phyloP scores from a whole-genome alignment of 2,329 filamentous ascomycete genomes.

The Ophiocordyceps camponoti-floridani region DNA sequence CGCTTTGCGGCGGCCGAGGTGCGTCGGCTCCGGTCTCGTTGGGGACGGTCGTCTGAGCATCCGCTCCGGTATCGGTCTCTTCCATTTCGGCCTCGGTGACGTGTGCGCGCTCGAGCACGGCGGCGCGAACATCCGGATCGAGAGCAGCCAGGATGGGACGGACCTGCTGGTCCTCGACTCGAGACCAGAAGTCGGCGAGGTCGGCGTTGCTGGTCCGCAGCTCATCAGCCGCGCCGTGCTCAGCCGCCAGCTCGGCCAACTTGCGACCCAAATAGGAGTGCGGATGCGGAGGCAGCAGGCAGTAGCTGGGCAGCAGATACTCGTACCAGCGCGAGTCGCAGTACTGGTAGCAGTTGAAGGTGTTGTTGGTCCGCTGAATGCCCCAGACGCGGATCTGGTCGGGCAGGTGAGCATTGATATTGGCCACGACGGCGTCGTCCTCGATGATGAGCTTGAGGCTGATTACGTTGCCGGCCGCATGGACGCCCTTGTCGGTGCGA shows the following conservation, averaged over 20 bases:
- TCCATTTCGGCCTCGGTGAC: background rate
- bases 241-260: constrained; percentile 58
- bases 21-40: constrained; percentile 7
- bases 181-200: constrained; percentile 64
- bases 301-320: constrained; percentile 87
- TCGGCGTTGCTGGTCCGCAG: constrained; percentile 56
- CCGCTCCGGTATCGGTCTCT: constrained; percentile 1
- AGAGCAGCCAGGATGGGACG: constrained; percentile 48
- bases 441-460: constrained; percentile 93
- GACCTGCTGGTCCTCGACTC: constrained; percentile 65
- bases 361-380: constrained; percentile 72
- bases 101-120: constrained; percentile 45
- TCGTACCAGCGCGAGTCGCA: constrained; percentile 96
- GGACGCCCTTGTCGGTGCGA: constrained; percentile 91
- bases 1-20: constrained; percentile 9
- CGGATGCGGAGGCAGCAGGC: constrained; percentile 80
- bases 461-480: constrained; percentile 88
- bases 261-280: constrained; percentile 72
- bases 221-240: constrained; percentile 52
- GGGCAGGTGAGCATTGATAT: constrained; percentile 74
- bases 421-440: constrained; percentile 69
- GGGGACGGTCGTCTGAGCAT: constrained; percentile 4
- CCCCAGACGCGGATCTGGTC: constrained; percentile 92
- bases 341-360: constrained; percentile 86
- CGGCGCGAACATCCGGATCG: constrained; percentile 42